These are phyloP conservation scores for Borovskyia barvae DNA, from an alignment of 208 protist species.

Conservation along the genomic window DNA sequence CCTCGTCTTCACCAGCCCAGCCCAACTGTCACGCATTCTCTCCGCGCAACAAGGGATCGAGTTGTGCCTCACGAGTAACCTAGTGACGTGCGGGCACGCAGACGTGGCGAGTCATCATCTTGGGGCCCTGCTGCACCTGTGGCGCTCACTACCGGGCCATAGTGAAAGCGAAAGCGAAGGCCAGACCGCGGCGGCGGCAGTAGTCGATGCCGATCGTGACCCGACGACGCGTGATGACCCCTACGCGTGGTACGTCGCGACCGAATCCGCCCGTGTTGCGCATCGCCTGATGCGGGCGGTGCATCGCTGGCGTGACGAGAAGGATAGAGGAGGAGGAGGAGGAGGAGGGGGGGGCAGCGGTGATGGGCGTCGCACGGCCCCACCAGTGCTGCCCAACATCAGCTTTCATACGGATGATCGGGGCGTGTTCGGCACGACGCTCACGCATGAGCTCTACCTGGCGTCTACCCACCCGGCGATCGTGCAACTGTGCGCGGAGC, in stretches of 20 bases:
- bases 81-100: constrained; percentile 59
- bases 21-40: constrained; percentile 32
- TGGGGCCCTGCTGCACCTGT: constrained; percentile 27
- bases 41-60: constrained; percentile 60
- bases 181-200: neutral
- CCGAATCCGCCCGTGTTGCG: constrained; percentile 2
- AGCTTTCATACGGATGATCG: constrained; percentile 85
- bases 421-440: constrained; percentile 74
- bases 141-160: constrained; percentile 18
- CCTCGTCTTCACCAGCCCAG: constrained; percentile 65
- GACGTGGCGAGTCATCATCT: constrained; percentile 65
- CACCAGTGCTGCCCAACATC: constrained; percentile 41
- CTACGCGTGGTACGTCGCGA: neutral
- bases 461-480: constrained; percentile 44
- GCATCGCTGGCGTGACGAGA: neutral
- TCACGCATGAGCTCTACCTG: constrained; percentile 57
- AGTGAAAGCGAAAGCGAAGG: neutral
- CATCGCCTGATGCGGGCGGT: neutral
- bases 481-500: neutral
- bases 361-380: neutral
- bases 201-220: neutral
- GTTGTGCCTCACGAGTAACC: constrained; percentile 85
- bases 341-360: neutral
- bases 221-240: neutral
- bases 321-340: neutral